Evolutionary conservation across 495 filamentous ascomycete species (phyloP), one percentile per base, ranked within the genome.

Genomic region (Ascodesmis nigricans): DNA sequence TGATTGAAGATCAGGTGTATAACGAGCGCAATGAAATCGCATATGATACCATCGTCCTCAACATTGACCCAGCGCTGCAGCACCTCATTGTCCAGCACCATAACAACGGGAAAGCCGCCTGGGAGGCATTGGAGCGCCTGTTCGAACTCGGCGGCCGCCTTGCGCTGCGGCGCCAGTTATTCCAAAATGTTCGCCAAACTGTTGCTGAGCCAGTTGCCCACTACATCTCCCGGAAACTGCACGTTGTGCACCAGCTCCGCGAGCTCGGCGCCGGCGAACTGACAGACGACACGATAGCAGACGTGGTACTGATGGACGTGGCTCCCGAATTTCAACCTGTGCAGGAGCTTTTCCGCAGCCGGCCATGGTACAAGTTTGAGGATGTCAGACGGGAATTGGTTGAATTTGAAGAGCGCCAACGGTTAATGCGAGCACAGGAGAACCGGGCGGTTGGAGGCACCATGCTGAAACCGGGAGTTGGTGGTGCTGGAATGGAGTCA

Each of bases 11-110:
- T 25, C 13, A 35, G 3, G 7, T 19, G 3, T 37, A 18, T 17
- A 18, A 29, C 18, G 35, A 37, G 11, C 35, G 26, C 26, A 37
- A 37, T 18, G 35, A 37, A 21, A 29, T 18, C 15, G 35, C 35
- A 13, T 37, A 26, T 18, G 35, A 37, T 17, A 29, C 26, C 6
- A 29, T 37, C n/a, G 18, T 37, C 7, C 24, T 37, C 27, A 20
- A 20, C 14, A 8, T 29, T 30, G 18, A 30, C 13, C 15, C 24
- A 6, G n/a, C 25, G 6, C 26, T 19, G 16, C 25, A 29, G 20
- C 6, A 9, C 7, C 35, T 29, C 18, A 29, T 37, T 16, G 18
- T 17, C n/a, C 27, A 30, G 11, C 30, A 26, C 18, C 13, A 16
- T 6, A 26, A 37, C 25, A 26, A 37, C 18, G 35, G 35, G n/a